Percentiles rank a stretch among this genome's conserved stretches.
phyloP scores from a whole-genome alignment of 352 stramenopile species.

The Paralagenidium karlingii region DNA sequence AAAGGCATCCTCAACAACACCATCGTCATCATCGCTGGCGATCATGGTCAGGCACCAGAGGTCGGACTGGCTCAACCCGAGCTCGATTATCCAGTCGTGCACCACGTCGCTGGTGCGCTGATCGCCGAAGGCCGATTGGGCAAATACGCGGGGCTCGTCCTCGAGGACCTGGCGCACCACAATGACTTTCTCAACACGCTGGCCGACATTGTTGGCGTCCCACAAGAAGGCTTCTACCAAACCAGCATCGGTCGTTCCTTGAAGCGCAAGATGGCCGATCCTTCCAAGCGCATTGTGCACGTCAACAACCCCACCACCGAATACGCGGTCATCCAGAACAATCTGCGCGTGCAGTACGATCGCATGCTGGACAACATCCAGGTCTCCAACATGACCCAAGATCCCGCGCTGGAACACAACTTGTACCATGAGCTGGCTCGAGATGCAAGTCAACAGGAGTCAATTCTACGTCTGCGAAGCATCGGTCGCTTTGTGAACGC shows the following conservation, averaged over 20 bases:
- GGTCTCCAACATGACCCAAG: slow-evolving; percentile 15
- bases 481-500: slow-evolving; percentile 23
- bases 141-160: slow-evolving; percentile 2
- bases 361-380: no score
- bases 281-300: slow-evolving; percentile 21
- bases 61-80: slow-evolving; percentile 25
- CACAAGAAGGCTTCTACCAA: slow-evolving; percentile 6
- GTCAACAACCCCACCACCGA: slow-evolving; percentile 42
- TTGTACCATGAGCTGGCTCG: slow-evolving; percentile 18
- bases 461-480: no score
- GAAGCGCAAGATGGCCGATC: no score
- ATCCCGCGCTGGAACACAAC: slow-evolving; percentile 25
- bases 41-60: slow-evolving; percentile 32
- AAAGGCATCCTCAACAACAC: slow-evolving; percentile 32
- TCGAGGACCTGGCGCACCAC: slow-evolving; percentile 5
- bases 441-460: no score
- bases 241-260: slow-evolving; percentile 9
- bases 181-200: slow-evolving; percentile 12
- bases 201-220: slow-evolving; percentile 10
- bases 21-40: slow-evolving; percentile 35
- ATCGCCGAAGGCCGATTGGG: slow-evolving; percentile 9
- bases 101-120: slow-evolving; percentile 5
- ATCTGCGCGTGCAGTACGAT: slow-evolving; percentile 30
- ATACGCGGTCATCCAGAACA: slow-evolving; percentile 19
- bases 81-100: no score